Percentiles rank a stretch among this genome's conserved stretches.
Evolutionary conservation across 2,329 filamentous ascomycete species (phyloP).

Genomic region (Blastomyces percursus): DNA sequence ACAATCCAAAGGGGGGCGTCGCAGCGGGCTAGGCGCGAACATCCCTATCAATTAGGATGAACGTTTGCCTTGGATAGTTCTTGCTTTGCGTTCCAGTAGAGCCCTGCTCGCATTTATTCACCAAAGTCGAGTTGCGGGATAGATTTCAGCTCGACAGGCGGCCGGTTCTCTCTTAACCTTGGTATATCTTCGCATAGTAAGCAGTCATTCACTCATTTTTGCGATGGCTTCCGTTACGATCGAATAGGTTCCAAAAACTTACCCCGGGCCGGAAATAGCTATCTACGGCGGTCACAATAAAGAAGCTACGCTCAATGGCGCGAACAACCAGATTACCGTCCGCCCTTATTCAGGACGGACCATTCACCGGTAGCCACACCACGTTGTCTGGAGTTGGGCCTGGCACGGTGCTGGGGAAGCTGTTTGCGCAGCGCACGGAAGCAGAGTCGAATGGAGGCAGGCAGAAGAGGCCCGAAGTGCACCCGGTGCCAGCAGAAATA

Average conservation of each 20-base stretch:
- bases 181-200: conserved; percentile 1
- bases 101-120: neutral
- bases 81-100: neutral
- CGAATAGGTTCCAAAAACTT: neutral
- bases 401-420: conserved; percentile 13
- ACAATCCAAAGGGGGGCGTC: conserved; percentile 3
- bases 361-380: conserved; percentile 38
- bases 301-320: conserved; percentile 6
- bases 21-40: conserved; percentile 7
- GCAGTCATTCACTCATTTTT: neutral
- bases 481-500: conserved; percentile 17
- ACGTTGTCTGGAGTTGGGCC: conserved; percentile 22
- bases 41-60: conserved; percentile 1
- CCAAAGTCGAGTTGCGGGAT: neutral
- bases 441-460: conserved; percentile 8
- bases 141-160: neutral
- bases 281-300: conserved; percentile 7
- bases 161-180: neutral
- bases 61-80: neutral
- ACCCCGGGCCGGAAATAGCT: neutral
- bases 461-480: conserved; percentile 14
- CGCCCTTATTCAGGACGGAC: conserved; percentile 44
- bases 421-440: conserved; percentile 12
- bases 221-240: neutral
- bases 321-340: conserved; percentile 35